phyloP scores from a whole-genome alignment of 2,329 filamentous ascomycete genomes.

The Coniella vitis region DNA sequence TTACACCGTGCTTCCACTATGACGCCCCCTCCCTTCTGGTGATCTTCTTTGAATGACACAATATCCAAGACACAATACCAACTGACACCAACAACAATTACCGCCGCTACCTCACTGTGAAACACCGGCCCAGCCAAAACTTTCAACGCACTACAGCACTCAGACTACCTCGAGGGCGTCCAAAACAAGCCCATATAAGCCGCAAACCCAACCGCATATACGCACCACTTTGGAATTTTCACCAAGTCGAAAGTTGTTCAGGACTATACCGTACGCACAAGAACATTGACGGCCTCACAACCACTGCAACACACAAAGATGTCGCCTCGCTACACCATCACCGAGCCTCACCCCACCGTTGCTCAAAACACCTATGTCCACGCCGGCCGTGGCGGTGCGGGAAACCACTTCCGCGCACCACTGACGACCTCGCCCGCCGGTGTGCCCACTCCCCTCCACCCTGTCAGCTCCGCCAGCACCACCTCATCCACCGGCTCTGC shows the following conservation, averaged over 20 bases:
- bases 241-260: too few relatives aligned
- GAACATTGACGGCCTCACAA: too few relatives aligned
- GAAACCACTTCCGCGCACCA: conserved; percentile 47
- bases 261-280: too few relatives aligned
- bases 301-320: conserved; percentile 25
- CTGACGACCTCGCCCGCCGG: conserved; percentile 40
- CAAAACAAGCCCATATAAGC: neutral
- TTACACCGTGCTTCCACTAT: neutral
- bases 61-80: neutral
- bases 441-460: conserved; percentile 41
- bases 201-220: too few relatives aligned
- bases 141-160: too few relatives aligned
- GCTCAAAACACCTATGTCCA: conserved; percentile 41
- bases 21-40: neutral
- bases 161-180: neutral
- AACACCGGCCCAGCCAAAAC: neutral
- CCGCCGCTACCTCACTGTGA: neutral
- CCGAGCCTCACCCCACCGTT: conserved; percentile 42
- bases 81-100: too few relatives aligned
- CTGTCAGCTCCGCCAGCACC: conserved; percentile 34
- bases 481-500: conserved; percentile 31
- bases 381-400: conserved; percentile 49
- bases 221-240: neutral
- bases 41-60: neutral
- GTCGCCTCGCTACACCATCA: conserved; percentile 35